Percentiles rank a stretch among this genome's conserved stretches.
These are phyloP conservation scores for Hericium erinaceus DNA, from an alignment of 768 basidiomycete species.

Conservation along the genomic window DNA sequence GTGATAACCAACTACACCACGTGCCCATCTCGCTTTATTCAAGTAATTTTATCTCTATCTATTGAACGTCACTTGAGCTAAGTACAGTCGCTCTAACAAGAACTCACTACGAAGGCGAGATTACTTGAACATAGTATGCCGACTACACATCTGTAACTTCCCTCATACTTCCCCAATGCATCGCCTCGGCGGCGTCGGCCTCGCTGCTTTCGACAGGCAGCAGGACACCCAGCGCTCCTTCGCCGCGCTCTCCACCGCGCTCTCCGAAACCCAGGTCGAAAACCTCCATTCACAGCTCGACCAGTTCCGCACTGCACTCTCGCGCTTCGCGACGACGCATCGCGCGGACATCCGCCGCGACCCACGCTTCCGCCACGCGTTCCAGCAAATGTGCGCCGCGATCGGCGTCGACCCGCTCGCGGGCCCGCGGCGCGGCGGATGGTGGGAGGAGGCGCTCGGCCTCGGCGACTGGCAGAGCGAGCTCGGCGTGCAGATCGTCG, in stretches of 20 bases:
- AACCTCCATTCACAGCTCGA: conserved; percentile 73
- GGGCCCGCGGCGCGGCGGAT: conserved; percentile 75
- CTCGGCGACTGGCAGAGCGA: conserved; percentile 95
- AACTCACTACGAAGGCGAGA: no score
- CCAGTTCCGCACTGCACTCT: conserved; percentile 77
- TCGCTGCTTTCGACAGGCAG: conserved; percentile 87
- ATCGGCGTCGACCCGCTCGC: conserved; percentile 94
- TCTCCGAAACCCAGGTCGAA: conserved; percentile 70
- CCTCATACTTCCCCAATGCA: conserved; percentile 37
- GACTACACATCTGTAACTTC: neutral
- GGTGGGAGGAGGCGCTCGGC: conserved; percentile 86
- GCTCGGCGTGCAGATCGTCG: conserved; percentile 91
- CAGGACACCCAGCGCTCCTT: conserved; percentile 75
- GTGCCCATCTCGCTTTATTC: no score
- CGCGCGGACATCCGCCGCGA: conserved; percentile 76
- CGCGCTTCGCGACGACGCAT: conserved; percentile 78
- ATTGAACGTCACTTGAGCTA: no score
- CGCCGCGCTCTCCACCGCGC: conserved; percentile 66
- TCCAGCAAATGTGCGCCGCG: conserved; percentile 92
- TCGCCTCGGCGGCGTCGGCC: conserved; percentile 70
- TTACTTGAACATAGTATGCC: no score
- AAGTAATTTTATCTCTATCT: no score
- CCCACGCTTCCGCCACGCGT: conserved; percentile 82
- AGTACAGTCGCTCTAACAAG: no score
- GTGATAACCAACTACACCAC: neutral